Conservation (phyloP, 106 monocot genomes). For the Dendrobium catenatum region DNA sequence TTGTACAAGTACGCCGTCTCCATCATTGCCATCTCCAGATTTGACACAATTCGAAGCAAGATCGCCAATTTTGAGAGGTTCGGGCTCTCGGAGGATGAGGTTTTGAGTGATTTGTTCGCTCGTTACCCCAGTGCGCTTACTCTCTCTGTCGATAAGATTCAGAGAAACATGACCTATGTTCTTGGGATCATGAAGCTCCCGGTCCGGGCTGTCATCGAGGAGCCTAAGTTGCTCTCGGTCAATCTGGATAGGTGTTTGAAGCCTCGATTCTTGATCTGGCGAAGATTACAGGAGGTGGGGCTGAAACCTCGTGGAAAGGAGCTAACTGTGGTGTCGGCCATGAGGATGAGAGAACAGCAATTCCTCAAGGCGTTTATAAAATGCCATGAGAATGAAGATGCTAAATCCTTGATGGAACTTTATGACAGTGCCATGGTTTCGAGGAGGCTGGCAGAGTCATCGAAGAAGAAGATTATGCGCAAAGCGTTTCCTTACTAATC, state of each 20-base stretch:
- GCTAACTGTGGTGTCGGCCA: not conserved
- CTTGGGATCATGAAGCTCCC: constrained; percentile 28
- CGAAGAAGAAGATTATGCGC: not conserved
- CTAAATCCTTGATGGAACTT: constrained; percentile 10
- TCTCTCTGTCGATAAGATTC: constrained; percentile 33
- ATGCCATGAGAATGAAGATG: constrained; percentile 13
- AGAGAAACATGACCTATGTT: constrained; percentile 36
- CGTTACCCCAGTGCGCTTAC: constrained; percentile 25
- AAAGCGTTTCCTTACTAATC: constrained; percentile 11
- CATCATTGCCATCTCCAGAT: constrained; percentile 26
- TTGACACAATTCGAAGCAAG: constrained; percentile 19
- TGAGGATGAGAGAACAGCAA: constrained; percentile 22
- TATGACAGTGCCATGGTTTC: constrained; percentile 13
- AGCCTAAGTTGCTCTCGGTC: constrained; percentile 13
- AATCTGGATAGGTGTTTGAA: constrained; percentile 28
- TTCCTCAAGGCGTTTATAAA: constrained; percentile 16
- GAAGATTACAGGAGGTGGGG: constrained; percentile 14
- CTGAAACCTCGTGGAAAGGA: not conserved
- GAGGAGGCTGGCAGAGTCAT: constrained; percentile 21
- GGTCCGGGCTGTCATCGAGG: not conserved
- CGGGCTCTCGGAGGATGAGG: constrained; percentile 19
- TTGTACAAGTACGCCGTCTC: constrained; percentile 39
- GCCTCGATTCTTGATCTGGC: constrained; percentile 13
- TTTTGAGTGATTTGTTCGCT: constrained; percentile 17
- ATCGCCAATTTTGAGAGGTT: constrained; percentile 2